Percentiles rank a stretch among this genome's conserved stretches.
Evolutionary conservation across 345 rosid genomes (phyloP).

Genomic region (Populus alba): DNA sequence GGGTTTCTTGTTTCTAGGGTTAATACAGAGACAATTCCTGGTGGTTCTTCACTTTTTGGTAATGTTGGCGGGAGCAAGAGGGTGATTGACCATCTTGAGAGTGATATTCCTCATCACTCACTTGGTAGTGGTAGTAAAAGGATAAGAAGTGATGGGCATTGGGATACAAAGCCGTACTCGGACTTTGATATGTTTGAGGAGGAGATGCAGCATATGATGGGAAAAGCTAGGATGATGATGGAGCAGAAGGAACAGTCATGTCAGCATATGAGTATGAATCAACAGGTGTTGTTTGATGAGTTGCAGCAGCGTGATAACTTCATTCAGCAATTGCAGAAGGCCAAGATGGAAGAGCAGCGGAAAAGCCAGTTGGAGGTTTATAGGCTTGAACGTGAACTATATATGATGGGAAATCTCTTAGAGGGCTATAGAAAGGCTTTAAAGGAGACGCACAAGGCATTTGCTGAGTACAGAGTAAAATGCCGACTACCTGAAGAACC

Average conservation of each 20-base stretch:
- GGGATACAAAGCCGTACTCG: slow-evolving; percentile 44
- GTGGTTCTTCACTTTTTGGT: slow-evolving; percentile 46
- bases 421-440: slow-evolving; percentile 77
- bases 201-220: slow-evolving; percentile 41
- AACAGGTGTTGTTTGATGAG: slow-evolving; percentile 51
- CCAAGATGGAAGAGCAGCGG: slow-evolving; percentile 54
- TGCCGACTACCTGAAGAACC: slow-evolving; percentile 54
- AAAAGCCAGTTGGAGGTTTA: slow-evolving; percentile 47
- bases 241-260: slow-evolving; percentile 48
- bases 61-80: slow-evolving; percentile 54
- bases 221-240: slow-evolving; percentile 48
- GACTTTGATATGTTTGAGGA: slow-evolving; percentile 49
- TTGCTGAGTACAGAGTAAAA: slow-evolving; percentile 59
- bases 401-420: slow-evolving; percentile 59
- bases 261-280: slow-evolving; percentile 43
- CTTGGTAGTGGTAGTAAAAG: slow-evolving; percentile 60
- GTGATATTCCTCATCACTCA: slow-evolving; percentile 44
- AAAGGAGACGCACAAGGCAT: slow-evolving; percentile 59
- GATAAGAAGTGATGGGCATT: slow-evolving; percentile 53
- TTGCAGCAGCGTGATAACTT: slow-evolving; percentile 43
- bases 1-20: slow-evolving; percentile 59
- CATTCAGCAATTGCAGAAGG: slow-evolving; percentile 60
- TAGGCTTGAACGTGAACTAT: slow-evolving; percentile 72
- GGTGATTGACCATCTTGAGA: slow-evolving; percentile 48
- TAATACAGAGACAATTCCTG: slow-evolving; percentile 48